Percentiles rank a stretch among this genome's conserved stretches.
These are phyloP conservation scores for Sextonia rubra DNA, from an alignment of 164 flowering plant species.

Conservation along the genomic window DNA sequence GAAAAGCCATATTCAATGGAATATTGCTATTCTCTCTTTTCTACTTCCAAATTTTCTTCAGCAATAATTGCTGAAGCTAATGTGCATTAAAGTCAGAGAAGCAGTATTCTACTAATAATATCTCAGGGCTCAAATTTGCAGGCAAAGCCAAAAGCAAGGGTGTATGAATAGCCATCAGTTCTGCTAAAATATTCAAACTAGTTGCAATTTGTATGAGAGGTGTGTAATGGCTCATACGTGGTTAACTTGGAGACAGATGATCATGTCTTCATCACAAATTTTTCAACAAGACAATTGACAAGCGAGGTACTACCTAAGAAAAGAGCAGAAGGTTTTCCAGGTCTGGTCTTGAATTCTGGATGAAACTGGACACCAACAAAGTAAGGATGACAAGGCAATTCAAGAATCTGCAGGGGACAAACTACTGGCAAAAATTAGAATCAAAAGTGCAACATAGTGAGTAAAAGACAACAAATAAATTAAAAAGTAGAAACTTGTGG, in stretches of 20 bases:
- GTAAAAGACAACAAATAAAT: not conserved
- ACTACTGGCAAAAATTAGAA: not conserved
- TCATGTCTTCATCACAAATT: not conserved
- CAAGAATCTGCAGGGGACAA: constrained; percentile 58
- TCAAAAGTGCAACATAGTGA: not conserved
- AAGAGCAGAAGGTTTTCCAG: constrained; percentile 80
- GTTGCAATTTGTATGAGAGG: not conserved
- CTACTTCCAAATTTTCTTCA: too few relatives aligned
- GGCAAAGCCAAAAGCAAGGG: not conserved
- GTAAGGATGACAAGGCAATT: constrained; percentile 73
- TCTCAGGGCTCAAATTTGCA: too few relatives aligned
- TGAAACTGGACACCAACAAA: constrained; percentile 90
- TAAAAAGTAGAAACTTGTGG: not conserved
- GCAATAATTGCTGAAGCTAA: too few relatives aligned
- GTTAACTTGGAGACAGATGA: not conserved
- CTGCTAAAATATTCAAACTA: not conserved
- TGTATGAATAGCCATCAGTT: not conserved
- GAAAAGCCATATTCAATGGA: too few relatives aligned
- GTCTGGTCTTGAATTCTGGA: constrained; percentile 93
- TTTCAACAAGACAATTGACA: not conserved
- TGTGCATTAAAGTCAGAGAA: too few relatives aligned
- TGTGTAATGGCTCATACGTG: not conserved
- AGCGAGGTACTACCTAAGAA: constrained; percentile 62
- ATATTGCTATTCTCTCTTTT: too few relatives aligned
- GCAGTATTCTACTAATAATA: too few relatives aligned